Percentiles rank a stretch among this genome's conserved stretches.
phyloP scores from a whole-genome alignment of 768 basidiomycete species.

The Leccinum boreale region DNA sequence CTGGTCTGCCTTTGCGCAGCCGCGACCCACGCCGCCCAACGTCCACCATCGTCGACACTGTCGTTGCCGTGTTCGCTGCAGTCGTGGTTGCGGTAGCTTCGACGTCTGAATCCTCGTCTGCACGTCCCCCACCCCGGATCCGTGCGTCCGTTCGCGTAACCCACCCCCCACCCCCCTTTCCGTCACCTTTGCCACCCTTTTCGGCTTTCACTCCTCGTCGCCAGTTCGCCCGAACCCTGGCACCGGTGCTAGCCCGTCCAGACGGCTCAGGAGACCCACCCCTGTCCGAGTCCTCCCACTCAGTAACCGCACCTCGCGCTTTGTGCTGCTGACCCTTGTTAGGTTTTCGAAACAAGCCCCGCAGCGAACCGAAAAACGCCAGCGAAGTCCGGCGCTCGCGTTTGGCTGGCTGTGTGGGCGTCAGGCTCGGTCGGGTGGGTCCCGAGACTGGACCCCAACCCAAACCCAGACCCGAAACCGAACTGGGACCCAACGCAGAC shows the following conservation, averaged over 20 bases:
- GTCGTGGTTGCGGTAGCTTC: conserved; percentile 1
- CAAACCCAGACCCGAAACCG: not conserved
- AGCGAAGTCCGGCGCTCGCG: conserved; percentile 15
- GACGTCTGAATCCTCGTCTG: conserved; percentile 13
- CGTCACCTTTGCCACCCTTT: not conserved
- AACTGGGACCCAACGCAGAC: not conserved
- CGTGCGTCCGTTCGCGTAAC: conserved; percentile 28
- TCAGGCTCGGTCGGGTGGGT: too few relatives aligned
- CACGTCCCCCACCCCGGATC: conserved; percentile 3
- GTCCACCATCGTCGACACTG: not conserved
- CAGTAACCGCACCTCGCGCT: too few relatives aligned
- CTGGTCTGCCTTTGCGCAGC: conserved; percentile 19
- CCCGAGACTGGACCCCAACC: too few relatives aligned
- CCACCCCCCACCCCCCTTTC: conserved; percentile 21
- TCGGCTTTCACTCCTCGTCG: not conserved
- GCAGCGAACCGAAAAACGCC: conserved; percentile 25
- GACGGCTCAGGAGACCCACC: not conserved
- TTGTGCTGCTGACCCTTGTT: too few relatives aligned
- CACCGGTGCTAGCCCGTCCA: not conserved
- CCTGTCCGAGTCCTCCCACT: not conserved
- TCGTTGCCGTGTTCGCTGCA: not conserved
- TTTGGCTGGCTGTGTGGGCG: too few relatives aligned
- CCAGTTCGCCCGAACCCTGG: not conserved
- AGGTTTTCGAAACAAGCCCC: conserved; percentile 26
- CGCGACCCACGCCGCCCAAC: not conserved